Evolutionary conservation across 208 protist genomes (phyloP).

Genomic region (Lotmaria passim): DNA sequence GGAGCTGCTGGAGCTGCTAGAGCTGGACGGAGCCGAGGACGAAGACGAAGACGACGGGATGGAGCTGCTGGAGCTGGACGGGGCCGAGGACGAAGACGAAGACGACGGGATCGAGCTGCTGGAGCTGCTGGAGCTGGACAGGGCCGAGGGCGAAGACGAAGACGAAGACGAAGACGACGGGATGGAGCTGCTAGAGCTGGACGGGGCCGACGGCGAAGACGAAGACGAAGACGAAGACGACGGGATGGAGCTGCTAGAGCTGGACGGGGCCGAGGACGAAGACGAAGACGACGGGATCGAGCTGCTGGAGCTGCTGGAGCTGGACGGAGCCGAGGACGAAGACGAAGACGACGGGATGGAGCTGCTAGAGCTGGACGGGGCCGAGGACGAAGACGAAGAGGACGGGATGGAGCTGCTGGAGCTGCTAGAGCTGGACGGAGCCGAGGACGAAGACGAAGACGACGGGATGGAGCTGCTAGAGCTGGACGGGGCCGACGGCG

Average conservation of each 20-base stretch:
- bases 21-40: neutral
- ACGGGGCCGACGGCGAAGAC: neutral
- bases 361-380: too few species aligned
- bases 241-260: neutral
- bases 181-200: too few species aligned
- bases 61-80: constrained; percentile 7
- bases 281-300: constrained; percentile 9
- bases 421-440: neutral
- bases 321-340: too few species aligned
- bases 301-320: constrained; percentile 9
- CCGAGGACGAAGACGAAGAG: too few species aligned
- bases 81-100: too few species aligned
- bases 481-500: neutral
- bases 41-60: constrained; percentile 10
- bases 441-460: neutral
- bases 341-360: too few species aligned
- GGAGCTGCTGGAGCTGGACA: too few species aligned
- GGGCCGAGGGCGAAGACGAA: too few species aligned
- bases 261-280: neutral
- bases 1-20: neutral
- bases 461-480: neutral
- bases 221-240: neutral
- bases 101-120: too few species aligned
- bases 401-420: too few species aligned
- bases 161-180: too few species aligned